Conservation (phyloP, 1,284 basidiomycete genomes). For the Microstroma glucosiphilum region DNA sequence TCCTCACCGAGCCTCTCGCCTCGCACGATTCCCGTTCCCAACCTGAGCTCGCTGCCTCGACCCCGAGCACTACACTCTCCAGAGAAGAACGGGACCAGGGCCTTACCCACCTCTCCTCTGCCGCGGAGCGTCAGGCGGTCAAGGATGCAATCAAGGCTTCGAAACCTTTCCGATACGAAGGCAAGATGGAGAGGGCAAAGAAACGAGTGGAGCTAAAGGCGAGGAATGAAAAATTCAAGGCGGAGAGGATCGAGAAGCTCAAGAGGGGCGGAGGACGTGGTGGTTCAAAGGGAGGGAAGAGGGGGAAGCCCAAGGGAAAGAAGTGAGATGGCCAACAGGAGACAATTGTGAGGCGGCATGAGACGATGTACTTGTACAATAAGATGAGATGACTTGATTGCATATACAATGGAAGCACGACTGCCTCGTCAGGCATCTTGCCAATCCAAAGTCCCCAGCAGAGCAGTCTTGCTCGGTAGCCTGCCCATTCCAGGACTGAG, state of each 20-base stretch:
- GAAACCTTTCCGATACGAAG: neutral
- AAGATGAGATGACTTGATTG: slow-evolving; percentile 1
- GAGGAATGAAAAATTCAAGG: neutral
- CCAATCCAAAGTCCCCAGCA: slow-evolving; percentile 38
- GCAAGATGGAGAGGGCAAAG: slow-evolving; percentile 4
- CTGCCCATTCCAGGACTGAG: slow-evolving; percentile 39
- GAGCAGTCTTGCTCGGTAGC: slow-evolving; percentile 42
- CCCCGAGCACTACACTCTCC: neutral
- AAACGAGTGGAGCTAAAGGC: neutral
- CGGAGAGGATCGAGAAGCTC: slow-evolving; percentile 5
- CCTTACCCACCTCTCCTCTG: neutral
- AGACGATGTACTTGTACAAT: neutral
- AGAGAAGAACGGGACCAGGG: neutral
- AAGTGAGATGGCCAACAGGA: neutral
- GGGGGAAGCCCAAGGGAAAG: slow-evolving; percentile 1
- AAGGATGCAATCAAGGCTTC: neutral
- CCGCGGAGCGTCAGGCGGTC: neutral
- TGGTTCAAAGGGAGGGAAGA: neutral
- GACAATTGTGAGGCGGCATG: neutral
- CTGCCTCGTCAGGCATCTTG: slow-evolving; percentile 17
- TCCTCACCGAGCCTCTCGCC: neutral
- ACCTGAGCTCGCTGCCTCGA: neutral
- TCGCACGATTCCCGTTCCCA: neutral
- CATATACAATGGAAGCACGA: too few relatives aligned
- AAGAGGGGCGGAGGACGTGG: neutral